Conservation (phyloP, 352 stramenopile genomes). For the Globisporangium megalacanthum region DNA sequence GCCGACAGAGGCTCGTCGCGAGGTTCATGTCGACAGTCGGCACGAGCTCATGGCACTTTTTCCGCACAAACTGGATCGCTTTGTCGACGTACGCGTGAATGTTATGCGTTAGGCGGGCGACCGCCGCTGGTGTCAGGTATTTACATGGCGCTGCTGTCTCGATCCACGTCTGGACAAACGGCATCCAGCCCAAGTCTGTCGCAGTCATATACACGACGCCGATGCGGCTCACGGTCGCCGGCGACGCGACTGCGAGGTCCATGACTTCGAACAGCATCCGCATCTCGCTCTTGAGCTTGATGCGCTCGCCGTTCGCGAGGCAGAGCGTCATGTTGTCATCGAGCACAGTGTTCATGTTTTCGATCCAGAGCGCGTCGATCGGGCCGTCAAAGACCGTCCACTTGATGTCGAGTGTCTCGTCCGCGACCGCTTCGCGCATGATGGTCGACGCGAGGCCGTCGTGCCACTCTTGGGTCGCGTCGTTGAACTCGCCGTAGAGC, state of each 20-base stretch:
- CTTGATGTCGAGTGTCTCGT: conserved; percentile 57
- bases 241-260: conserved; percentile 88
- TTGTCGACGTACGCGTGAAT: conserved; percentile 79
- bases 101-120: conserved; percentile 59
- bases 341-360: conserved; percentile 96
- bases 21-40: conserved; percentile 85
- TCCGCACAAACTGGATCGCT: conserved; percentile 81
- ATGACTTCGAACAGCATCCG: conserved; percentile 94
- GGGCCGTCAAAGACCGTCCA: conserved; percentile 94
- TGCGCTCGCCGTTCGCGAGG: conserved; percentile 91
- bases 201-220: conserved; percentile 93
- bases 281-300: conserved; percentile 87
- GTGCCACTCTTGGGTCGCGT: conserved; percentile 89
- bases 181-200: conserved; percentile 73
- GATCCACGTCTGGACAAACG: conserved; percentile 75
- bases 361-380: conserved; percentile 94
- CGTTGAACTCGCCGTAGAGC: conserved; percentile 84
- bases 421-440: conserved; percentile 68
- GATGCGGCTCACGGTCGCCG: conserved; percentile 84
- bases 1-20: conserved; percentile 82
- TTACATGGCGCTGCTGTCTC: conserved; percentile 62
- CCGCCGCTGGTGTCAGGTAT: conserved; percentile 36
- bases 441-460: conserved; percentile 78
- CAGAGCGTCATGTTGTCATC: conserved; percentile 96
- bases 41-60: conserved; percentile 85